Base-by-base conservation (phyloP, 2,329 filamentous ascomycete genomes). In the Delphinella strobiligena region DNA sequence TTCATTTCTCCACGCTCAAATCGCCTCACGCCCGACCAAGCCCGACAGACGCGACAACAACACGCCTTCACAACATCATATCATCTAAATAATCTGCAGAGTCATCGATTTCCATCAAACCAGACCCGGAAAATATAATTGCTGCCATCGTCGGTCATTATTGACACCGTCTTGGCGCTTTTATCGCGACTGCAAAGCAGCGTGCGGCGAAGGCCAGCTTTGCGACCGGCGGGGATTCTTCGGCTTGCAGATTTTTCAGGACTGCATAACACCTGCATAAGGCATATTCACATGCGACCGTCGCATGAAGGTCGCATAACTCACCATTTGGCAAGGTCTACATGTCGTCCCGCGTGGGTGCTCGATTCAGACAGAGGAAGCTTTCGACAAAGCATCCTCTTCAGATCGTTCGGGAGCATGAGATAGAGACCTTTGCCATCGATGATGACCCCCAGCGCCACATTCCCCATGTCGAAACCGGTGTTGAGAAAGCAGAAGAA, bases 401-500 rank as follows among this genome's bases (percentile, higher is more conserved):
- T 58, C 80, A 80, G 45, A 80, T 98, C 54, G 75, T 95, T 56
- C 78, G 82, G 61, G 89, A 96, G 67, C 74, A 86, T 62, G 84
- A 96, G 59, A 82, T 96, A 64, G 72, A 81, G 57, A 49, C 47
- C 22, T 44, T 42, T 40, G 75, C 72, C 55, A 77, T 87, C 63
- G 93, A 95, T 62, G 85, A 93, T 65, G 76, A 80, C 50, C 76
- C 83, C 54, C 79, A 89, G 59, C 82, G 82, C 52, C 81, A 82
- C 60, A 84, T 75, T 69, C 78, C 72, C 66, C 85, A 80, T 56
- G 86, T 95, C 59, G 87, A 91, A 59, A 95, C 88, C 50, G 91
- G 91, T 64, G 91, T 98, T 54, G 91, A 98, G 65, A 88, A 93
- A 61, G 84, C 80, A 49, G 91, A 98, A 67, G 88, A 96, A 76